Evolutionary conservation across 2,329 filamentous ascomycete species (phyloP), one percentile per base, ranked within the genome.

Genomic region (Epichloe gansuensis): DNA sequence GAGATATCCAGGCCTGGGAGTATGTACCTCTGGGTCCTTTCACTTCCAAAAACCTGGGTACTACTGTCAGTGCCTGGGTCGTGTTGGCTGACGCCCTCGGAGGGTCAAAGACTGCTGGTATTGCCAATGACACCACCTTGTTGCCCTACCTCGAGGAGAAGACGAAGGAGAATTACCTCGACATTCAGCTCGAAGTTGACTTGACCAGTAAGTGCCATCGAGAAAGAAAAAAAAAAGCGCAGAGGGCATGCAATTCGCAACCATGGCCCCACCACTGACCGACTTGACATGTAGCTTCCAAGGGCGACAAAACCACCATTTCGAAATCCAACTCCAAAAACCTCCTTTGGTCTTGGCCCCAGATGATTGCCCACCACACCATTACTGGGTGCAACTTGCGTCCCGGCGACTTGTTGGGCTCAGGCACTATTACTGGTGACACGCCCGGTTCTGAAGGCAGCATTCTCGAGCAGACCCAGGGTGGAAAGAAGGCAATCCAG

Each of bases 311-410:
- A 45, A 65, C 60, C 2, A 60, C 62, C n/a, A 60, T 71, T 12
- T 62, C 58, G 15, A 60, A 58, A 43, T 68, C 68, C 5, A 69
- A 61, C 47, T 64, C 67, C 1, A 64, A 58, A 21, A 66, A 74
- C 49, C 72, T 93, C 1, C 74, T 91, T 1, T 93, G 82, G 75
- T 90, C 86, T 0, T 93, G 89, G 70, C 77, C 85, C 0, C 88
- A 93, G 63, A 90, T 91, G 86, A 71, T 93, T 36, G 78, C 87
- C 0, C 87, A 93, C 66, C 87, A 93, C 65, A 83, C 84, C 3
- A 77, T 88, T 53, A 85, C 82, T 0, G 87, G 87, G 6, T 93
- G 87, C 66, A 81, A 83, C 7, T 75, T 93, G 68, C 77, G 80
- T 5, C 75, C 82, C 0, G 87, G 87, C 44, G 87, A 94, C 61